Base-by-base conservation (phyloP, 768 basidiomycete genomes). In the Kwoniella bestiolae region DNA sequence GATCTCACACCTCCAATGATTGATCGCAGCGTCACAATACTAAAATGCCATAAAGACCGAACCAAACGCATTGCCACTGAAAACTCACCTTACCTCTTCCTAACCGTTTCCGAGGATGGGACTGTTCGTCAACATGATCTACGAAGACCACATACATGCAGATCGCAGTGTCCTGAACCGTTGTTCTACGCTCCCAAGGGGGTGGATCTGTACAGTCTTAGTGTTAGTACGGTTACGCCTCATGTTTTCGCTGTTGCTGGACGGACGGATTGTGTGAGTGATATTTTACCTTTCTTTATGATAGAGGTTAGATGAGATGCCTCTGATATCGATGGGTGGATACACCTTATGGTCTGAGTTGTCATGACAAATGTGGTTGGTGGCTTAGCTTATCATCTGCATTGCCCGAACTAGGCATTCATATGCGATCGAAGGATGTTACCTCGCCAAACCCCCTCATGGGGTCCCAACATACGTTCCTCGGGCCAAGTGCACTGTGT, bases 101-200 rank as follows among this genome's bases (percentile, higher is more conserved):
- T 79, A 45, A 66, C 74, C 3, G 79, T 79, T 3, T 74, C 76
- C 2, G 76, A 92, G 89, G 92, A 95, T 80, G 92, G 91, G 3
- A 85, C 88, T 29, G 91, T 94, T 9, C 86, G 92, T 26, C 92
- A 94, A 75, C 92, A 94, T 77, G 92, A 95, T 76, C 81, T 94
- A 47, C 84, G 92, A 56, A 85, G 85, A 9, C 80, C 84, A 14
- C 90, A 94, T 79, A 79, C 80, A n/a, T 95, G 92, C 80, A 73
- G 69, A 31, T 57, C 69, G 8, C 75, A 82, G 9, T 95, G 92
- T 76, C 88, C 91, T 25, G 82, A 87, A 18, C 89, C 91, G 1
- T 83, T 95, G 16, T 85, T 91, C 21, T 84, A 85, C 67, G 80
- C 91, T 41, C 83, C 85, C 16, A 63, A 62, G 34, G 71, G 56